Evolutionary conservation across 2,329 filamentous ascomycete genomes (phyloP), one percentile per base, ranked within the genome.

Genomic region (Penicillium sp.): DNA sequence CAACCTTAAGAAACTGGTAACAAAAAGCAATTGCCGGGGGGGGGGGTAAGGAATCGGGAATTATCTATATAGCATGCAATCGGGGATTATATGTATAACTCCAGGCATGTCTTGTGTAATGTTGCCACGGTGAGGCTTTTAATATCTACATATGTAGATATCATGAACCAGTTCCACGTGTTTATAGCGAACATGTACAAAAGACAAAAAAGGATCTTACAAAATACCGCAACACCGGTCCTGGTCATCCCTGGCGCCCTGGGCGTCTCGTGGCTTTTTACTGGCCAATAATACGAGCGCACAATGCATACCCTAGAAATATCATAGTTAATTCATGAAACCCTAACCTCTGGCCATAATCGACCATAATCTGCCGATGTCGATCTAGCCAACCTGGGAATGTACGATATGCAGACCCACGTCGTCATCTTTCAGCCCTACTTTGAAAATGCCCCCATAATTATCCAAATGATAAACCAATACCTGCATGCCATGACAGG

Each of bases 351-450:
- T 46, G n/a, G n/a, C 13, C 17, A 42, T 29, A 17, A 21, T 17
- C 29, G n/a, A 13, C 13, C 13, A 42, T 27, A 17, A 21, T 17
- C 31, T 43, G 38, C 42, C 42, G 33, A 13, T 27, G 12, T 38
- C 21, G 25, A 25, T 40, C 23, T 29, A 54, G 33, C 23, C 42
- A 47, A 35, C 25, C 25, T 25, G 25, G 25, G 25, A 25, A 25
- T 25, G 25, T 25, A 25, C 25, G 4, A 25, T 25, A 21, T 25
- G 6, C 25, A 48, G 13, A n/a, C 21, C 31, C 29, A 50, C 38
- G 9, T 29, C 27, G 40, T 52, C 47, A 43, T 23, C 50, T 41
- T 48, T 57, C 55, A 57, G 55, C 55, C 55, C 55, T 57, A 57
- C 15, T 53, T 17, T 38, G 15, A 12, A n/a, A 35, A 15, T 13